Conservation (phyloP, 108 stramenopile genomes). For the Nitzschia sp. region DNA sequence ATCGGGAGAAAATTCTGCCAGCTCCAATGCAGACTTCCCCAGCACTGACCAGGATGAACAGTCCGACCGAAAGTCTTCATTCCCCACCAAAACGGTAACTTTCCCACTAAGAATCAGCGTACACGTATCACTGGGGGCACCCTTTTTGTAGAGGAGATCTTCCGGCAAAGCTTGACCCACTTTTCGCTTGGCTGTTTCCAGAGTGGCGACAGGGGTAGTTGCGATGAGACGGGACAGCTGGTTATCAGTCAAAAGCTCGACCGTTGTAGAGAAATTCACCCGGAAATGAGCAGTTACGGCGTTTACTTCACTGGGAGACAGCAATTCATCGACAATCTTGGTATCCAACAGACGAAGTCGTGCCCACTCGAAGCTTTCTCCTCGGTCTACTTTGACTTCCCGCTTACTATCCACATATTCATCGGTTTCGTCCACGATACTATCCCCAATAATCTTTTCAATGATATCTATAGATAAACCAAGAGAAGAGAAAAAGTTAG, state of each 20-base stretch:
- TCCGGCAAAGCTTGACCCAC: slow-evolving; percentile 39
- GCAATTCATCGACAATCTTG: slow-evolving; percentile 73
- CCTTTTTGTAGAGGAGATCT: slow-evolving; percentile 73
- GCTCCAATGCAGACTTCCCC: slow-evolving; percentile 63
- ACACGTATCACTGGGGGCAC: slow-evolving; percentile 58
- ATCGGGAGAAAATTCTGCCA: slow-evolving; percentile 67
- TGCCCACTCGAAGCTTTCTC: slow-evolving; percentile 67
- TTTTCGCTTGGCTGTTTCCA: slow-evolving; percentile 60
- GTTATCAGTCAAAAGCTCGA: slow-evolving; percentile 61
- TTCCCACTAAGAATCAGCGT: slow-evolving; percentile 87
- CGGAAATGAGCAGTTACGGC: slow-evolving; percentile 84
- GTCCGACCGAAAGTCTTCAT: slow-evolving; percentile 83
- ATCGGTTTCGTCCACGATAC: slow-evolving; percentile 99
- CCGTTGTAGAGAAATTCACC: slow-evolving; percentile 64
- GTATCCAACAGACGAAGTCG: slow-evolving; percentile 80
- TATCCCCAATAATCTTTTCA: slow-evolving; percentile 92
- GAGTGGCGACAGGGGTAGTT: slow-evolving; percentile 57
- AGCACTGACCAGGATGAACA: slow-evolving; percentile 88
- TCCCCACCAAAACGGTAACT: slow-evolving; percentile 80
- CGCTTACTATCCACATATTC: slow-evolving; percentile 72
- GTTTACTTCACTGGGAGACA: slow-evolving; percentile 70
- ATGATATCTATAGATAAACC: slow-evolving; percentile 65
- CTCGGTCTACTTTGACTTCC: slow-evolving; percentile 48
- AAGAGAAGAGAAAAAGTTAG: not conserved
- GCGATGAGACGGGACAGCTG: slow-evolving; percentile 66